Evolutionary conservation across 352 stramenopile genomes (phyloP), one percentile per base, ranked within the genome.

Genomic region (Albugo laibachii): DNA sequence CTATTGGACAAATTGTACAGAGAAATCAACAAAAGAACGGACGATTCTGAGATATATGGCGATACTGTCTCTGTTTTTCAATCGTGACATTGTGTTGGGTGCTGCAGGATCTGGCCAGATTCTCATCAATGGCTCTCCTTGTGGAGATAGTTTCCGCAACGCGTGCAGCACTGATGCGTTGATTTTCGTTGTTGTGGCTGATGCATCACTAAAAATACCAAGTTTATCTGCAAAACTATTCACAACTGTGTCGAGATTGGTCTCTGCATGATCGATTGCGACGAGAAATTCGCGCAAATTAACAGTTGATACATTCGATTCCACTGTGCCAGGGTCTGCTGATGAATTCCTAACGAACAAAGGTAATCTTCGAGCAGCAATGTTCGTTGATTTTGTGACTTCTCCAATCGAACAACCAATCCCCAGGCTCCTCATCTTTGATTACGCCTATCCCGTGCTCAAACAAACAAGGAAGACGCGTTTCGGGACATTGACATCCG

Each of bases 11-110:
- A 54, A n/a, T 21, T 54, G 18, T 16, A 36, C 45, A 2, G 38
- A 35, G 35, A 52, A 45, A 37, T 57, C 38, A 11, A 50, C 36
- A 13, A 92, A 49, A 37, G 75, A 62, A 5, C 37, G 44, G 16
- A 80, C 53, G 16, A 80, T 50, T 41, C 81, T 61, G n/a, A 92
- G 54, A 53, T 79, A 81, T 3, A 53, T 49, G 10, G 71, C 73
- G 36, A 86, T 73, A 40, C 69, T 85, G 43, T 85, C 69, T 21
- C 76, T 76, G 31, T 62, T 57, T 43, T 65, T 59, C 69, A 68
- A 88, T 31, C 76, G 72, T 49, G 53, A 10, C 16, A 24, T 24
- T 43, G 16, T 24, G 16, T 24, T 66, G 42, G 56, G 60, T 39
- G 65, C 64, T 37, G 57, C 56, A 11, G 66, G 49, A 35, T 83